phyloP scores from a whole-genome alignment of 2,329 filamentous ascomycete species.

The Aureobasidium sp. region DNA sequence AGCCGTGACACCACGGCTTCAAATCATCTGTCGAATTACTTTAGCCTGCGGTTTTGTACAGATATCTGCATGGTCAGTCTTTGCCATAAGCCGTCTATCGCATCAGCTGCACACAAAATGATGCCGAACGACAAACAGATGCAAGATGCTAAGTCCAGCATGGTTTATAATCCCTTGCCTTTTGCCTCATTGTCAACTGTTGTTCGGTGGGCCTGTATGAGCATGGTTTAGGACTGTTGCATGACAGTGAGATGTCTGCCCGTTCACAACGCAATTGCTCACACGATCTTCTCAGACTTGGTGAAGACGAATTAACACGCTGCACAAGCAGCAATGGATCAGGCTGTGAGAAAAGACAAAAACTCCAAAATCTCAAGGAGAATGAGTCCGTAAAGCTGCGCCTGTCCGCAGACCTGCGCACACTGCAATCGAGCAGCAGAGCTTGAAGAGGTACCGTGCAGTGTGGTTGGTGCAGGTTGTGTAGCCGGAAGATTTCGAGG shows the following conservation, averaged over 20 bases:
- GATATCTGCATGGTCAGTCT: conserved; percentile 1
- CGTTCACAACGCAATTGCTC: background rate
- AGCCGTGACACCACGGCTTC: conserved; percentile 7
- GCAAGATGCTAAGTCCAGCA: conserved; percentile 3
- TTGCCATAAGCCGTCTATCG: background rate
- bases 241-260: background rate
- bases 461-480: conserved; percentile 13
- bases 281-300: background rate
- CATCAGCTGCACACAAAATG: background rate
- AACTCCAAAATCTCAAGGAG: background rate
- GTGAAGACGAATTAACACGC: background rate
- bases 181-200: background rate
- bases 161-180: background rate
- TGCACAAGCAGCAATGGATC: background rate
- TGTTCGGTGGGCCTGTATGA: background rate
- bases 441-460: background rate
- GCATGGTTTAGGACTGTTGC: background rate
- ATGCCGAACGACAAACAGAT: conserved; percentile 11
- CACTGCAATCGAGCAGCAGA: background rate
- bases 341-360: background rate
- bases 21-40: background rate
- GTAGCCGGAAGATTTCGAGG: conserved; percentile 14
- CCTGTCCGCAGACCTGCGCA: background rate
- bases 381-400: background rate
- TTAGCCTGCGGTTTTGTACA: conserved; percentile 3